Percentiles rank a stretch among this genome's conserved stretches.
Conservation (phyloP, 2,329 filamentous ascomycete species). For the Geosmithia putterillii region DNA sequence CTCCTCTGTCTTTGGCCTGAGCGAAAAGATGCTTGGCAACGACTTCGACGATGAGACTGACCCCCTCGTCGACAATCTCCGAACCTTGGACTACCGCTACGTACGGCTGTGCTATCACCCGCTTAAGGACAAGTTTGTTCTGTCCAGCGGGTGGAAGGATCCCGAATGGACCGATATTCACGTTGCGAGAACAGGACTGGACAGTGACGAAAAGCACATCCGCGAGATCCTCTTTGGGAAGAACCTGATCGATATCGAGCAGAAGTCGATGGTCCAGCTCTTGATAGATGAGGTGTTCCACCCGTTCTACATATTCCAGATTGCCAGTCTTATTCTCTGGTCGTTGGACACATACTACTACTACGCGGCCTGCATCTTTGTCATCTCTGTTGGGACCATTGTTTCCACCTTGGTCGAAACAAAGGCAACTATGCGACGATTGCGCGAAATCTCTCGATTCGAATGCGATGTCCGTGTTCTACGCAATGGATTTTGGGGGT, state of each 20-base stretch:
- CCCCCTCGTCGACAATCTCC: slow-evolving; percentile 62
- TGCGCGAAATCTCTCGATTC: slow-evolving; percentile 86
- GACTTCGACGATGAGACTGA: slow-evolving; percentile 51
- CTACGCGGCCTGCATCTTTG: slow-evolving; percentile 87
- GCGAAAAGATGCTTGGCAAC: slow-evolving; percentile 45
- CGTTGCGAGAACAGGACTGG: slow-evolving; percentile 64
- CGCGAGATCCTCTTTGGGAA: slow-evolving; percentile 79
- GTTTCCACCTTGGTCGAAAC: slow-evolving; percentile 83
- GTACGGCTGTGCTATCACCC: slow-evolving; percentile 89
- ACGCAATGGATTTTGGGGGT: slow-evolving; percentile 77
- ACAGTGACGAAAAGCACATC: slow-evolving; percentile 75
- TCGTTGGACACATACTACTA: slow-evolving; percentile 96
- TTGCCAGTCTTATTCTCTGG: slow-evolving; percentile 89
- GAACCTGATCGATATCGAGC: slow-evolving; percentile 86
- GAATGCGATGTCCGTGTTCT: slow-evolving; percentile 92
- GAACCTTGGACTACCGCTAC: slow-evolving; percentile 83
- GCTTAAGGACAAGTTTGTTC: slow-evolving; percentile 73
- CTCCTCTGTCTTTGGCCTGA: slow-evolving; percentile 54
- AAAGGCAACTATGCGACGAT: slow-evolving; percentile 62
- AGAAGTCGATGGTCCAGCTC: slow-evolving; percentile 73
- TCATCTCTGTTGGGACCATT: slow-evolving; percentile 91
- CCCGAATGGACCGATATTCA: slow-evolving; percentile 74
- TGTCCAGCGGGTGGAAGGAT: slow-evolving; percentile 89
- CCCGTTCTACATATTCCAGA: slow-evolving; percentile 96
- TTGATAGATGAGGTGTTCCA: slow-evolving; percentile 92